Evolutionary conservation across 306 rosid species (phyloP), one percentile per base, ranked within the genome.

Genomic region (Carpinus viminea): DNA sequence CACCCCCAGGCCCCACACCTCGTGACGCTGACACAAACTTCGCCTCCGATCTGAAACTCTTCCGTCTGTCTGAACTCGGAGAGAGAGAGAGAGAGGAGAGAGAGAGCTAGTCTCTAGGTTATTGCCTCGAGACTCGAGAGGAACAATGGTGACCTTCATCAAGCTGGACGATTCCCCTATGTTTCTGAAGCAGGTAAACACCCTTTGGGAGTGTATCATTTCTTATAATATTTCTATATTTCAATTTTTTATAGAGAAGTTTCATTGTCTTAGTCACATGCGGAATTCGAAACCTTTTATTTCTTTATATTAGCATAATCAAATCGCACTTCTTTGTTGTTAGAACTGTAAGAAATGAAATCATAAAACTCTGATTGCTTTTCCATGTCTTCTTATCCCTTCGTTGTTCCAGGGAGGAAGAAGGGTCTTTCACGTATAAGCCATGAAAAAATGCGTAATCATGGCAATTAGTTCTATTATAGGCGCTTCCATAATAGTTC

Each of bases 121-220:
- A 31, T 31, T 31, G 34, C 34, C 2, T 34, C 18, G 18, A 31
- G 69, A 62, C 12, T 38, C 72, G 36, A 28, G 55, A 12, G 53
- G 41, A 80, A 72, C 69, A 89, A 93, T 93, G 98, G 96, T 93
- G 65, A 78, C 98, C 16, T 95, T 92, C 76, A 76, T 89, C 88
- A 95, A 88, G 88, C 96, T 95, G 36, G 99, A 95, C 51, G 99
- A 95, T 80, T 95, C 99, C 53, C 99, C 99, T 28, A 95, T 95
- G 98, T 95, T 95, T 84, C 93, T 90, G 88, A 95, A 87, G 73
- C 98, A 95, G 98, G 99, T 91, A 71, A 38, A 45, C 48, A 24
- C 45, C 53, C 26, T 7, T 31, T 21, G 26, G 8, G 70, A 47
- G 60, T 78, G 26, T 17, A 64, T 70, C 72, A 38, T 21, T 12